Evolutionary conservation across 179 eudicot genomes (phyloP), one percentile per base, ranked within the genome.

Genomic region (Silene vulgaris): DNA sequence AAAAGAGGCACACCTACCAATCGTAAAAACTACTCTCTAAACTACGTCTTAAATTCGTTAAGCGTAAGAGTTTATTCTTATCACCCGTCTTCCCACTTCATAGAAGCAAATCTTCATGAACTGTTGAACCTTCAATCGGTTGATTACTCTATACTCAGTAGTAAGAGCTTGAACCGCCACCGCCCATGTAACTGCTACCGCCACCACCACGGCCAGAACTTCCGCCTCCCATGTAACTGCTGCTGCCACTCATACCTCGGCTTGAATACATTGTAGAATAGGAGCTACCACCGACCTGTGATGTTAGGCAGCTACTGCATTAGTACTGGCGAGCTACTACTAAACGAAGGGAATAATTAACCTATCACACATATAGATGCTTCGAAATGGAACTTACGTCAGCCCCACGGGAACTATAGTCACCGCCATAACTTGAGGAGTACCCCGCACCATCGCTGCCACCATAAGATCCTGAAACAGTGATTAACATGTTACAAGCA

Each of bases 111-210:
- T 4, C n/a, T 12, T 69, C 16, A 52, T 52, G 5, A 52, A 52
- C 17, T 52, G 17, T 14, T 5, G 66, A 56, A 19, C 13, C 76
- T 11, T 30, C 28, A 4, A 14, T 28, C 61, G 57, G 21, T 30
- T 3, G 17, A 62, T 65, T 50, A 20, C 37, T n/a, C 81, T 81
- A 89, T 29, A 29, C 86, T 92, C 84, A 94, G 77, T 92, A 94
- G 81, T 94, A 94, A n/a, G 98, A 90, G 73, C 97, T 87, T 17
- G 98, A 94, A 70, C 92, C 82, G 60, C 97, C 83, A 59, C 96
- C 86, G 56, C 94, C 96, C 89, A 87, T 84, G 79, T 92, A 92
- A 21, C 81, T 74, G 75, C 91, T 82, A 52, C 94, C 85, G 20
- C 96, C 87, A 83, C 87, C 32, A 71, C 94, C 88, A 71, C 97